These are phyloP conservation scores for Pythium myriotylum DNA, from an alignment of 352 stramenopile genomes.

Conservation along the genomic window DNA sequence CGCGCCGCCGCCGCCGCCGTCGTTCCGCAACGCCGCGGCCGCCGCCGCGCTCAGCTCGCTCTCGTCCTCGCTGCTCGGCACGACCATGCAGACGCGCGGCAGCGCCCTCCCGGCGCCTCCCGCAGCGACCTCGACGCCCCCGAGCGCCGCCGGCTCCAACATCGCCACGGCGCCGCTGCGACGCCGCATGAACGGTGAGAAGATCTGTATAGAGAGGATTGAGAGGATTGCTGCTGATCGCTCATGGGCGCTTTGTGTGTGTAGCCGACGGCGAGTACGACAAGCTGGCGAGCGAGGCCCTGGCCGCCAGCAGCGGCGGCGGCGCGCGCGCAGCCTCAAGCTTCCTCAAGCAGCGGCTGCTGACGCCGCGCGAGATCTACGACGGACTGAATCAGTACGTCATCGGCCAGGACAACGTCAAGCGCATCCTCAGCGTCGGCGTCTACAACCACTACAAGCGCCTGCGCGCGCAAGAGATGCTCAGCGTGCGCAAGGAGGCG, in stretches of 20 bases:
- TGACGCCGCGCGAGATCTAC: constrained; percentile 94
- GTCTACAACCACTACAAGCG: constrained; percentile 99
- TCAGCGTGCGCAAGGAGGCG: constrained; percentile 49
- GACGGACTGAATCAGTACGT: constrained; percentile 96
- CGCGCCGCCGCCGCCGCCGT: constrained; percentile 25
- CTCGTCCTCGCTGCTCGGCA: constrained; percentile 52
- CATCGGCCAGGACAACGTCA: constrained; percentile 97
- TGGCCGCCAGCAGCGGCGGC: constrained; percentile 20
- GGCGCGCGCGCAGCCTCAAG: constrained; percentile 6
- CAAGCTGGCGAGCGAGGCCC: constrained; percentile 69
- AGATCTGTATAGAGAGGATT: too few relatives aligned
- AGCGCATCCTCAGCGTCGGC: constrained; percentile 94
- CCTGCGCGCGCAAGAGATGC: constrained; percentile 71
- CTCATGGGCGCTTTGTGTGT: too few relatives aligned
- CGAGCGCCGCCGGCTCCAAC: too few relatives aligned
- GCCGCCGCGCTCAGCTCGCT: constrained; percentile 69
- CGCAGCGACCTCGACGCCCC: constrained; percentile 2
- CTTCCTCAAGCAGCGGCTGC: constrained; percentile 43
- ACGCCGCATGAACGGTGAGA: constrained; percentile 55
- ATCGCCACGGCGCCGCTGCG: constrained; percentile 16
- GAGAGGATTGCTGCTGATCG: too few relatives aligned
- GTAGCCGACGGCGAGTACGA: constrained; percentile 71
- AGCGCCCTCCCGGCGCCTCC: constrained; percentile 35
- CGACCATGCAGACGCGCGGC: constrained; percentile 47
- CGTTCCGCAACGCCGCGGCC: constrained; percentile 65